A percentile compares a stretch with the other conserved stretches of the same genome.
Conservation (phyloP, 2,329 filamentous ascomycete genomes). For the Trichoderma lentiforme region DNA sequence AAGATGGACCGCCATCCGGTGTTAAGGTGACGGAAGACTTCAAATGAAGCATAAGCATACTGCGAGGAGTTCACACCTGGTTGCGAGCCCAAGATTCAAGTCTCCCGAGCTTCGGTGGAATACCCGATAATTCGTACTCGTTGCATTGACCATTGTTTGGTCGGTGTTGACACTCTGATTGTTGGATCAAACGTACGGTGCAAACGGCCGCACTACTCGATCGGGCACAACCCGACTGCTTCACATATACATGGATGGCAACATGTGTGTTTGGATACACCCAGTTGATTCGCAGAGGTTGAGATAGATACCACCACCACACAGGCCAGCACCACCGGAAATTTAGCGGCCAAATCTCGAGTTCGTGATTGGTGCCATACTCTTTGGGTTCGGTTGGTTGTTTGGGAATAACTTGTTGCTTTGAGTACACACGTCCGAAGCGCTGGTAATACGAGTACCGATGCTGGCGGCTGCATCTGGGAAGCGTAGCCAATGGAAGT, state of each 20-base stretch:
- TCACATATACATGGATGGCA: background rate
- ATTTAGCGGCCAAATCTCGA: background rate
- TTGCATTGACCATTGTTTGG: background rate
- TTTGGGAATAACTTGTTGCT: background rate
- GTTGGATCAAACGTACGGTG: background rate
- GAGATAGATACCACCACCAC: background rate
- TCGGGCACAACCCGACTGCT: background rate
- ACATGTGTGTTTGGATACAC: background rate
- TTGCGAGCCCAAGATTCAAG: background rate
- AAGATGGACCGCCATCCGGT: background rate
- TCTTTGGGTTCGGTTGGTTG: background rate
- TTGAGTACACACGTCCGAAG: background rate
- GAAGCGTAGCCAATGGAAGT: background rate
- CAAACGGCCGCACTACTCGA: background rate
- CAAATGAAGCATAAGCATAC: background rate
- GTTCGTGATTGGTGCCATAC: background rate
- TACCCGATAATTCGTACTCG: background rate
- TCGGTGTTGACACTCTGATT: background rate
- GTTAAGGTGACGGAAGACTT: background rate
- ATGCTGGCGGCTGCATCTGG: background rate
- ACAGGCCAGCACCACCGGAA: background rate
- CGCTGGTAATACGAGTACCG: background rate
- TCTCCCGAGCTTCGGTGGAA: background rate
- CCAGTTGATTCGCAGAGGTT: background rate
- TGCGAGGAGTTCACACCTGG: background rate